phyloP scores from a whole-genome alignment of 2,329 filamentous ascomycete species.

The Shiraia sp. region DNA sequence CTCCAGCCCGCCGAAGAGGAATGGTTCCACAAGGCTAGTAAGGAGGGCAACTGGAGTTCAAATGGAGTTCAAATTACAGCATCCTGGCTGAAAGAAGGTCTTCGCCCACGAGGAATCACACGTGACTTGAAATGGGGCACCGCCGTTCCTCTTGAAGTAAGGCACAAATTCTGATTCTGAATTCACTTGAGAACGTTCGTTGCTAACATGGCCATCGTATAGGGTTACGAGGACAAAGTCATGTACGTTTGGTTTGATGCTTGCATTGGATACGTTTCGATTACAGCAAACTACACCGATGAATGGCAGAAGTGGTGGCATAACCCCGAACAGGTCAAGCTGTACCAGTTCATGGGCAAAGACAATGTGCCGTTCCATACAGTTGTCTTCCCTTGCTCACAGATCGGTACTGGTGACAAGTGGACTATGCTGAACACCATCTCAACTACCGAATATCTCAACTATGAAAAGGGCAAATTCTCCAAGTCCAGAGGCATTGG shows the following conservation, averaged over 20 bases:
- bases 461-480: slow-evolving; percentile 67
- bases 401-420: slow-evolving; percentile 79
- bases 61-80: slow-evolving; percentile 78
- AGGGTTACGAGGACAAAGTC: slow-evolving; percentile 73
- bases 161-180: not conserved
- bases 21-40: slow-evolving; percentile 75
- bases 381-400: slow-evolving; percentile 86
- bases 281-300: slow-evolving; percentile 85
- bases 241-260: slow-evolving; percentile 95
- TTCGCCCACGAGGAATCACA: slow-evolving; percentile 87
- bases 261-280: slow-evolving; percentile 93
- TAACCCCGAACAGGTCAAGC: slow-evolving; percentile 80
- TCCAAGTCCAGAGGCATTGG: slow-evolving; percentile 88
- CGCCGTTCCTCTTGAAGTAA: slow-evolving; percentile 56
- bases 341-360: slow-evolving; percentile 94
- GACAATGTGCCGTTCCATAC: slow-evolving; percentile 87
- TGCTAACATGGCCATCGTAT: slow-evolving; percentile 7
- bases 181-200: no score
- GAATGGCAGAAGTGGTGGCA: slow-evolving; percentile 96
- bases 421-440: slow-evolving; percentile 92
- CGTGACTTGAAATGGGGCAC: slow-evolving; percentile 90
- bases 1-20: slow-evolving; percentile 75
- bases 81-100: slow-evolving; percentile 79
- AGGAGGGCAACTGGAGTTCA: slow-evolving; percentile 74
- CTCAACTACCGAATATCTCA: slow-evolving; percentile 76